Evolutionary conservation across 331 rosid species (phyloP), one percentile per base, ranked within the genome.

Genomic region (Cucumis variabilis): DNA sequence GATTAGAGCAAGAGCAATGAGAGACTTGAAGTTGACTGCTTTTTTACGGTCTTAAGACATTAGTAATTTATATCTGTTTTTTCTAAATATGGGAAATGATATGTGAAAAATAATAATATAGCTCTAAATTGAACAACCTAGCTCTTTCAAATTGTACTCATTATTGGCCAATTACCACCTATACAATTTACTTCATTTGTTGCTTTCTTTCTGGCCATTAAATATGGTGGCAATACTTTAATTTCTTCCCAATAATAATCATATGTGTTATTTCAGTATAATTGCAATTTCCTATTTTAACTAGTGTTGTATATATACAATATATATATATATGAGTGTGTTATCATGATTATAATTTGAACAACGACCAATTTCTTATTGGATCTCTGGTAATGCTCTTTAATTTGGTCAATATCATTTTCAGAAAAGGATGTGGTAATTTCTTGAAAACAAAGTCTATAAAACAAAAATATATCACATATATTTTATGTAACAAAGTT

Each of bases 171-270:
- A 58, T 58, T 58, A 77, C 63, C 63, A 77, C 62, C 83, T 13
- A 41, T 23, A 50, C 65, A 58, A 58, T 77, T 77, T 77, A 37
- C 37, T n/a, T 77, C 82, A 4, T 46, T n/a, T 6, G 62, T 76
- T 76, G 62, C 83, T 77, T 50, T 77, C 65, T n/a, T 76, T n/a
- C 33, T 46, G 83, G 37, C 83, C 83, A 77, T 77, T 77, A 48
- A 77, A 50, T 50, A 77, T 77, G 83, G 83, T 46, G 83, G 20
- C 13, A 6, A 76, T 48, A 0, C 0, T 33, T 33, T 33, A 33
- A 21, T 58, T 75, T 75, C 6, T 50, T 48, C 65, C 24, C 65
- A 77, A 24, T 4, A 50, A 77, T 77, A 77, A 77, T 77, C 63
- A 76, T 2, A 33, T 76, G 82, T 33, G 63, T 73, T 76, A 24